These are phyloP conservation scores for Nemania diffusa DNA, from an alignment of 2,329 filamentous ascomycete genomes.

Conservation along the genomic window DNA sequence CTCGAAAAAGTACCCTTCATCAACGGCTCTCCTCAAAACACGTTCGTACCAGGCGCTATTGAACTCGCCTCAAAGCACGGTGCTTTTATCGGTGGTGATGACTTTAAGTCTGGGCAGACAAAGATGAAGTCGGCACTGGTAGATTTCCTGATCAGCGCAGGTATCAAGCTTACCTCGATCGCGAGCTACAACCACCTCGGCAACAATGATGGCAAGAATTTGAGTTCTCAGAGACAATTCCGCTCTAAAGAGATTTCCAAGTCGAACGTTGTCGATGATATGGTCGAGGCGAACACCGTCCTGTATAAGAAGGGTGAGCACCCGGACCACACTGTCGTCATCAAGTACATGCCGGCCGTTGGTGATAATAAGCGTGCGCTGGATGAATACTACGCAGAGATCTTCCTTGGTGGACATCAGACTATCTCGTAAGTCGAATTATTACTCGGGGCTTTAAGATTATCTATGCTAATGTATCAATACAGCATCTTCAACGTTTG, in stretches of 20 bases:
- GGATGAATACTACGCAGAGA: slow-evolving; percentile 99
- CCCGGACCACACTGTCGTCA: slow-evolving; percentile 97
- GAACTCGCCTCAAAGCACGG: slow-evolving; percentile 86
- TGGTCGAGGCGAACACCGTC: slow-evolving; percentile 94
- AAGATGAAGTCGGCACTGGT: slow-evolving; percentile 99
- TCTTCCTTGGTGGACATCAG: slow-evolving; percentile 98
- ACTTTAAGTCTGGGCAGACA: slow-evolving; percentile 99
- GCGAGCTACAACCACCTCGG: slow-evolving; percentile 99
- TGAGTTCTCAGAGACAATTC: slow-evolving; percentile 98
- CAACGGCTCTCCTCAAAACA: slow-evolving; percentile 99
- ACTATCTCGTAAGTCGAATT: slow-evolving; percentile 77
- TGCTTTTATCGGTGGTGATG: slow-evolving; percentile 95
- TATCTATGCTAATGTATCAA: slow-evolving; percentile 4
- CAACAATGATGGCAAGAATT: slow-evolving; percentile 99
- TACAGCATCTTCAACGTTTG: slow-evolving; percentile 96
- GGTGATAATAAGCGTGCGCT: slow-evolving; percentile 99
- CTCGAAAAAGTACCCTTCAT: slow-evolving; percentile 93
- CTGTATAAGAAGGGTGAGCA: slow-evolving; percentile 94
- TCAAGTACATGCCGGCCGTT: slow-evolving; percentile 99
- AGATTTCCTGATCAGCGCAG: slow-evolving; percentile 97
- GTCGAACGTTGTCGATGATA: slow-evolving; percentile 98
- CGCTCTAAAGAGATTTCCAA: slow-evolving; percentile 99
- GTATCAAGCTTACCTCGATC: slow-evolving; percentile 98
- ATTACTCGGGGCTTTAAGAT: neutral
- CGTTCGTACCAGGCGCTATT: slow-evolving; percentile 93